Evolutionary conservation across 768 basidiomycete species (phyloP), one percentile per base, ranked within the genome.

Genomic region (Pisolithus sp.): DNA sequence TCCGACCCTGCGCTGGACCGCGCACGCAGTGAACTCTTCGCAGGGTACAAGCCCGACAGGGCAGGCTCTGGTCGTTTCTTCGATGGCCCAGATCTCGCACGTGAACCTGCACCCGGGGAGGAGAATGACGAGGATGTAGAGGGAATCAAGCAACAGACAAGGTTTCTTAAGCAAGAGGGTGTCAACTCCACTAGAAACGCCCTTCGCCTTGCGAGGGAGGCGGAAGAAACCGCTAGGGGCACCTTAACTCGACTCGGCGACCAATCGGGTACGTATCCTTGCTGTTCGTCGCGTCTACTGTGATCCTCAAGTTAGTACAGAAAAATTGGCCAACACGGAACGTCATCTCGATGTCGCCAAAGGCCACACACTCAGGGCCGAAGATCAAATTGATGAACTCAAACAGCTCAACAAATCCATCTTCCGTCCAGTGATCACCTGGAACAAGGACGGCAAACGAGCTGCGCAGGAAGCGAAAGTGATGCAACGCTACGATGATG

Each of bases 391-490:
- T 5, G 85, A 84, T 55, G 94, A 98, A 68, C 82, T 99, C 50
- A 94, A 93, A 70, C 79, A 93, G 65, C 82, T 99, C 51, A 97
- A 97, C 68, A 81, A 84, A 31, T 93, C 91, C 37, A 98, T 99
- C 66, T 97, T 99, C 76, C 81, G 85, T 46, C 94, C 91, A 8
- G 92, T 82, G 51, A 84, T 96, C 58, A 85, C 86, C 0, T 95
- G 88, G 69, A 95, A 97, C 75, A 99, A 96, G 69, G 86, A 92
- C 36, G 78, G 76, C 17, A 98, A 97, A 69, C 89, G 93, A 46
- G 80, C 81, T 5, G 90, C 88, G 13, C 83, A 92, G 59, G 93
- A 96, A 62, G 80, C 81, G 28, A 89, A 92, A 64, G 73, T 96
- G 21, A 80, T 84, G 67, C 71, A 82, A 46, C 91, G 93, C 13